Evolutionary conservation across 2,329 filamentous ascomycete genomes (phyloP), one percentile per base, ranked within the genome.

Genomic region (Venturia effusa): DNA sequence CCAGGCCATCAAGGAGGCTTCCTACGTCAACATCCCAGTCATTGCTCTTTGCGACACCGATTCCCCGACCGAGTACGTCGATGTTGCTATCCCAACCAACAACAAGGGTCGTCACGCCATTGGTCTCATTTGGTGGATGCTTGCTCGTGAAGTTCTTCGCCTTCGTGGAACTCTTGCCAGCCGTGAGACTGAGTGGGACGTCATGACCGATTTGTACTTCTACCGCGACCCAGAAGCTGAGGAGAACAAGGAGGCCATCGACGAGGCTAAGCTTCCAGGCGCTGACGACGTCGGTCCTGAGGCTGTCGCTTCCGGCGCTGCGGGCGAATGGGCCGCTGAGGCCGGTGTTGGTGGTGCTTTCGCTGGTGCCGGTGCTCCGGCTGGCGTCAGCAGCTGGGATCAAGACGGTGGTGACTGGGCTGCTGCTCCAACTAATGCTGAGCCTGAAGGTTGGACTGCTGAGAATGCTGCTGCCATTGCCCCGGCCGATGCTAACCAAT

Each of bases 61-160:
- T 85, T 97, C 94, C 67, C 94, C 94, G 76, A 97, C 94, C 80
- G 93, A 99, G 83, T 99, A 93, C 84, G 94, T 99, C 78, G 94
- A 99, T 78, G 91, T 97, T 80, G 94, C 94, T 81, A 99, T 99
- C 82, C 94, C 94, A 76, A 97, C 94, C 84, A 99, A 65, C 91
- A 99, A 99, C 91, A 99, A 99, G 89, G 93, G 92, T 85, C 93
- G 94, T 79, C 92, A 97, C 84, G 88, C 95, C 79, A 99, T 99
- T 75, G 94, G 94, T 84, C 86, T 94, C 74, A 80, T 99, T 83
- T 99, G 94, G 94, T 99, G 94, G 94, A 88, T 99, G 88, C 87
- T 99, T 73, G 93, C 94, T 79, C 94, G 94, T 86, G 94, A 99
- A 87, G 93, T 99, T 78, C 92, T 99, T 80, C 92, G 95, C 78